Evolutionary conservation across 306 rosid species (phyloP).

Genomic region (Sindora glabra): DNA sequence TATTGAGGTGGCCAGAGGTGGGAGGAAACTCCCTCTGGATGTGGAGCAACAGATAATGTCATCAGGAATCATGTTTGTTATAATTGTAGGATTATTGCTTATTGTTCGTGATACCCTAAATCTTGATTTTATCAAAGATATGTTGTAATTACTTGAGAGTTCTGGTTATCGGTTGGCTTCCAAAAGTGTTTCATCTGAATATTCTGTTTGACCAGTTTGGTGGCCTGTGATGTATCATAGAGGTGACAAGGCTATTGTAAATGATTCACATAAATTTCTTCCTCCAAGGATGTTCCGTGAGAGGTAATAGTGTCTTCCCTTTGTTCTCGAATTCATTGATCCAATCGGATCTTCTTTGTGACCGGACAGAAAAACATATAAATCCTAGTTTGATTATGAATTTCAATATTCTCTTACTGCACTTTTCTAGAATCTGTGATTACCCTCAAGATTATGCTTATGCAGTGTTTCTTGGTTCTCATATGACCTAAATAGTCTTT

Average conservation of each 20-base stretch:
- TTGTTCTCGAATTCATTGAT: conserved; percentile 26
- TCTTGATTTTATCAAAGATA: conserved; percentile 75
- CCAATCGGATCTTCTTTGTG: conserved; percentile 23
- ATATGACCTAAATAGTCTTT: no score
- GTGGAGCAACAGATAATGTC: conserved; percentile 92
- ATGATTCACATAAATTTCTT: conserved; percentile 19
- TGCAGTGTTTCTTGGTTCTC: no score
- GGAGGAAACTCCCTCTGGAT: conserved; percentile 82
- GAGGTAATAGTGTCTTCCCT: conserved; percentile 11
- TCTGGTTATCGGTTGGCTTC: conserved; percentile 13
- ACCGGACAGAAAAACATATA: conserved; percentile 27
- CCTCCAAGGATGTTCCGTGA: conserved; percentile 20
- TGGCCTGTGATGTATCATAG: conserved; percentile 13
- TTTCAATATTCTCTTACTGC: conserved; percentile 7
- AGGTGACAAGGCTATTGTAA: conserved; percentile 19
- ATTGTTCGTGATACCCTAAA: conserved; percentile 81
- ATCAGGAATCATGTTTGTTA: conserved; percentile 74
- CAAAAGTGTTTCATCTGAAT: conserved; percentile 15
- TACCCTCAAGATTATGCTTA: conserved; percentile 1
- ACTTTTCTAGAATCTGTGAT: conserved; percentile 2
- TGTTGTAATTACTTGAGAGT: conserved; percentile 39
- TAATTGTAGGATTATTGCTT: conserved; percentile 79
- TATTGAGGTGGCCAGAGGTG: conserved; percentile 90
- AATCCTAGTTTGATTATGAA: conserved; percentile 22
- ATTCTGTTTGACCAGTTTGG: conserved; percentile 21